Percentiles rank a stretch among this genome's conserved stretches.
phyloP scores from a whole-genome alignment of 2,329 filamentous ascomycete species.

The Apiospora malaysiana region DNA sequence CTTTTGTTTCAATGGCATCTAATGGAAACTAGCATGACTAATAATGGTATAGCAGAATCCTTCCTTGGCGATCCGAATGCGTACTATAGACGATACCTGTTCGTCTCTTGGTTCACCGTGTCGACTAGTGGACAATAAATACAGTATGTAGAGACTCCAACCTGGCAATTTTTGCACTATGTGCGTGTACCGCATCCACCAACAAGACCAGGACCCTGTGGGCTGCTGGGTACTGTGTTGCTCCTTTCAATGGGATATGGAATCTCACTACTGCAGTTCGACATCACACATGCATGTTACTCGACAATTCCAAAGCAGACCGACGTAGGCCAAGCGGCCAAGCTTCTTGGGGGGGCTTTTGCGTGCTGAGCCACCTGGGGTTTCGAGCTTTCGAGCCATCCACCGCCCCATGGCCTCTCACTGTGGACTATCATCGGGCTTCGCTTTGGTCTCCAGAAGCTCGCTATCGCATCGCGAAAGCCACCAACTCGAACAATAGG shows the following conservation, averaged over 20 bases:
- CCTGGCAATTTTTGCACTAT: neutral
- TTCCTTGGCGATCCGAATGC: neutral
- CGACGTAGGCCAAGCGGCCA: slow-evolving; percentile 18
- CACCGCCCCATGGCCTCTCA: neutral
- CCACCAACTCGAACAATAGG: neutral
- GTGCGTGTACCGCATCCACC: neutral
- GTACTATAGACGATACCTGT: neutral
- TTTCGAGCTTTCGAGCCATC: neutral
- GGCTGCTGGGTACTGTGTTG: neutral
- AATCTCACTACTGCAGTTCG: slow-evolving; percentile 32
- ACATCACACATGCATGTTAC: slow-evolving; percentile 33
- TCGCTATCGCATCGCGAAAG: neutral
- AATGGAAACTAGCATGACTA: slow-evolving; percentile 12
- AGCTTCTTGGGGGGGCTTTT: slow-evolving; percentile 30
- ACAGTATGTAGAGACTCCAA: neutral
- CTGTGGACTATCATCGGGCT: neutral
- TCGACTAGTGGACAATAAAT: neutral
- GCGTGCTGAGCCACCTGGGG: slow-evolving; percentile 31
- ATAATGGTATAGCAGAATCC: neutral
- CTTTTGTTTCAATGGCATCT: neutral
- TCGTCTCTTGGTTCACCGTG: neutral
- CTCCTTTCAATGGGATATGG: slow-evolving; percentile 18
- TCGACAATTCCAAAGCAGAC: slow-evolving; percentile 19
- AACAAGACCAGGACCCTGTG: neutral
- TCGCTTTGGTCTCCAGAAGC: neutral